Evolutionary conservation across 2,329 filamentous ascomycete species (phyloP).

Genomic region (Pseudopyricularia javanii): DNA sequence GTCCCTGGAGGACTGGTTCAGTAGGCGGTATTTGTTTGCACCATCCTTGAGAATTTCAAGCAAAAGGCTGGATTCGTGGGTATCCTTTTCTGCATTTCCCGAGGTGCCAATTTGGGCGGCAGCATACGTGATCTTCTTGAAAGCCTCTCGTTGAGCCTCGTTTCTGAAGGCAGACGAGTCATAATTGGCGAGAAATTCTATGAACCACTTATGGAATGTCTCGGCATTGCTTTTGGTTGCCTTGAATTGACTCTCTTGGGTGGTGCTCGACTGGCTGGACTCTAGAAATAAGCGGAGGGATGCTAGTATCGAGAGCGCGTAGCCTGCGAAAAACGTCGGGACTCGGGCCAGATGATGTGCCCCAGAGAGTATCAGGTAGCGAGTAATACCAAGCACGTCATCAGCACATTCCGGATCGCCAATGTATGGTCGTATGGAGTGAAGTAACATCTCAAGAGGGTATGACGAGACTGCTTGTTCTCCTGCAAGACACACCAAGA

Average conservation of each 20-base stretch:
- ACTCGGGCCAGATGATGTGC: constrained; percentile 47
- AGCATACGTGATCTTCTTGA: constrained; percentile 54
- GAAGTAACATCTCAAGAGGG: constrained; percentile 79
- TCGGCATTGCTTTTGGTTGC: constrained; percentile 65
- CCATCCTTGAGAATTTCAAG: constrained; percentile 71
- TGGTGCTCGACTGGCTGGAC: constrained; percentile 65
- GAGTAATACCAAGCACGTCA: constrained; percentile 75
- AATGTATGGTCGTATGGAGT: constrained; percentile 66
- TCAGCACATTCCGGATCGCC: constrained; percentile 79
- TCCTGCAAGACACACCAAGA: constrained; percentile 70
- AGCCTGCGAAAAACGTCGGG: constrained; percentile 70
- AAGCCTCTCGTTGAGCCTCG: constrained; percentile 39
- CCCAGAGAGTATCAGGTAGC: constrained; percentile 68
- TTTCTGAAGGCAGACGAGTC: constrained; percentile 38
- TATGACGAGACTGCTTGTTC: constrained; percentile 63
- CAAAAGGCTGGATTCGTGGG: constrained; percentile 68
- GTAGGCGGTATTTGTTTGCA: constrained; percentile 43
- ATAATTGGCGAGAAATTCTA: constrained; percentile 53
- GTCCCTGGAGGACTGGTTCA: constrained; percentile 58
- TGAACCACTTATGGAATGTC: constrained; percentile 69
- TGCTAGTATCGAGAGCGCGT: constrained; percentile 66
- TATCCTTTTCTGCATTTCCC: constrained; percentile 57
- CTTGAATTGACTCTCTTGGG: constrained; percentile 72
- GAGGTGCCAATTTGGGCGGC: constrained; percentile 54
- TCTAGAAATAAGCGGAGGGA: constrained; percentile 67